These are phyloP conservation scores for Rhodotorula graminis DNA, from an alignment of 768 basidiomycete species.

Conservation along the genomic window DNA sequence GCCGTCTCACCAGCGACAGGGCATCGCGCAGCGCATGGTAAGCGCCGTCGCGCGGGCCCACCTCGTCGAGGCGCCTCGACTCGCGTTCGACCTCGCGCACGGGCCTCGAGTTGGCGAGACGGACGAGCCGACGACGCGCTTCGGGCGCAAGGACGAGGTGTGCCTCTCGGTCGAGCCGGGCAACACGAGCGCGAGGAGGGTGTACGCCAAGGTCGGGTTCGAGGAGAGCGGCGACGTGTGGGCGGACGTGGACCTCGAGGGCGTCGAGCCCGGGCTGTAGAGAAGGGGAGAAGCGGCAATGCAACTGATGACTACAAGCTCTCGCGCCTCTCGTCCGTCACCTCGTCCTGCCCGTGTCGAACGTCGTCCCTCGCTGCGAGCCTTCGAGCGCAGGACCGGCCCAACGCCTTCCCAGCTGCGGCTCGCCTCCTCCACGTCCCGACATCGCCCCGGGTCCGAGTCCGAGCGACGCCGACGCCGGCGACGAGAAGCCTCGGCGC, in stretches of 20 bases:
- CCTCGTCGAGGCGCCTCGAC: constrained; percentile 2
- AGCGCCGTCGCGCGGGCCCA: not conserved
- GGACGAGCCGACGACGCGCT: not conserved
- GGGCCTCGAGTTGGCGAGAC: not conserved
- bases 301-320: too few species aligned
- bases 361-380: too few species aligned
- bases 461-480: too few species aligned
- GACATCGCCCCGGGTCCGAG: too few species aligned
- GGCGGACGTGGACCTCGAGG: constrained; percentile 3
- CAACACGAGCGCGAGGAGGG: not conserved
- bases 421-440: too few species aligned
- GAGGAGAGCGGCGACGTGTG: not conserved
- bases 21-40: constrained; percentile 12
- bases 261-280: constrained; percentile 15
- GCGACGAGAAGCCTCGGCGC: too few species aligned
- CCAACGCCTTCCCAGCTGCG: too few species aligned
- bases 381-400: too few species aligned
- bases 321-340: too few species aligned
- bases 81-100: not conserved
- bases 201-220: constrained; percentile 12
- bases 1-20: not conserved
- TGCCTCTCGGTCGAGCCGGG: constrained; percentile 24
- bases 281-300: not conserved
- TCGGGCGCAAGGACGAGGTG: constrained; percentile 21
- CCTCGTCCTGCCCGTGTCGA: too few species aligned